Base-by-base conservation (phyloP, 2,329 filamentous ascomycete genomes). In the Raffaelea arxii region DNA sequence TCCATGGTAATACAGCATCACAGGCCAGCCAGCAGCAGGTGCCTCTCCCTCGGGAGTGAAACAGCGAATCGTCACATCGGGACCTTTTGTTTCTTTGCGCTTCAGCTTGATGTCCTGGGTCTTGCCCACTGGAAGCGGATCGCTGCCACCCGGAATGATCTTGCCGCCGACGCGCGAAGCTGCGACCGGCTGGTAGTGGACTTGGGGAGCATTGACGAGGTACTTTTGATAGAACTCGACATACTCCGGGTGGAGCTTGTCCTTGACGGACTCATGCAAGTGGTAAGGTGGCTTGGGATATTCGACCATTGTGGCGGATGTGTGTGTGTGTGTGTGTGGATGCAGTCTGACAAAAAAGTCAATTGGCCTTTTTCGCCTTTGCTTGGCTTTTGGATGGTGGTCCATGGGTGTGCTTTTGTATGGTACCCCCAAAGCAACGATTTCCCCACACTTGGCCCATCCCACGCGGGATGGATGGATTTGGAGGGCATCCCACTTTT, bases 1-100 rank as follows among this genome's bases (percentile, higher is more conserved):
- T 3, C 75, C 75, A 52, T 80, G 76, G 53, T 69, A 75, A 55
- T 76, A 80, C 4, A 79, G 51, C 56, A 72, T 68, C 9, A 72
- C 66, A 2, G 75, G 75, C 74, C 75, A 79, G 25, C 75, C 75
- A 1, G 52, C 55, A 1, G 53, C 58, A 0, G 74, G 73, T 14
- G 48, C 62, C 7, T 62, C 51, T 0, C 69, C 70, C 7, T 59
- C 55, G 0, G 75, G 75, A 2, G 68, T 75, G 52, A 78, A 79
- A 24, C 62, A 66, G 12, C 75, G 65, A 14, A 77, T 54, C 2
- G 51, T 52, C n/a, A 78, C 58, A 21, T 70, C 61, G 0, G 71
- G 71, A 0, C 74, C 75, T n/a, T 63, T 54, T 41, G 66, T 71
- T 45, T 68, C 65, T 40, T 58, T 62, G 4, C 72, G 65, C 16